Percentiles rank a stretch among this genome's conserved stretches.
Evolutionary conservation across 2,329 filamentous ascomycete species (phyloP).

Genomic region (Hawksworthiomyces lignivorus): DNA sequence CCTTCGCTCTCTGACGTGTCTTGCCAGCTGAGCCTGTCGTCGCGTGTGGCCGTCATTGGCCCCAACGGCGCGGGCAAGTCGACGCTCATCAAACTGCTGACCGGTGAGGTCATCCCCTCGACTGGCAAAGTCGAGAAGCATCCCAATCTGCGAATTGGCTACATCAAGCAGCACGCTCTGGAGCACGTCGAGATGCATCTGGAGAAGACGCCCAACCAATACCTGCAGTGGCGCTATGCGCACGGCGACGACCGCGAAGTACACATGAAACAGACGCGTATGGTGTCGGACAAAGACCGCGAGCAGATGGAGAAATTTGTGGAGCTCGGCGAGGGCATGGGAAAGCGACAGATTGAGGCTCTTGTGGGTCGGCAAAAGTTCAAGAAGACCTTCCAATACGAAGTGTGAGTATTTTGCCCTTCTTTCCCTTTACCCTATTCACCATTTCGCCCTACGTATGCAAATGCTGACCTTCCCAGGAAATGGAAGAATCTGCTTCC

Average conservation of each 20-base stretch:
- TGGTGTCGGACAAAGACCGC: constrained; percentile 76
- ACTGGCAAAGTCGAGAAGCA: constrained; percentile 92
- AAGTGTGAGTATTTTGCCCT: constrained; percentile 54
- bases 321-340: constrained; percentile 76
- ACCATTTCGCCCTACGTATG: background rate
- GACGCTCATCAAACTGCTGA: constrained; percentile 94
- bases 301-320: constrained; percentile 87
- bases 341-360: constrained; percentile 69
- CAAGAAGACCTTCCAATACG: constrained; percentile 99
- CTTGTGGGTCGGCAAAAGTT: constrained; percentile 96
- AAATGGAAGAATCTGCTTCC: constrained; percentile 88
- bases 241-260: constrained; percentile 97
- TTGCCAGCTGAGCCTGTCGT: constrained; percentile 82
- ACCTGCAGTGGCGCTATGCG: constrained; percentile 96
- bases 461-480: constrained; percentile 35
- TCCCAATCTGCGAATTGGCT: constrained; percentile 95
- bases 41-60: constrained; percentile 90
- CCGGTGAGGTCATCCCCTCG: constrained; percentile 81
- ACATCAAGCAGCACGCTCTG: constrained; percentile 98
- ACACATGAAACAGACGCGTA: constrained; percentile 92
- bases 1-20: constrained; percentile 82
- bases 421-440: background rate
- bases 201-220: constrained; percentile 98
- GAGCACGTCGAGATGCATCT: constrained; percentile 99
- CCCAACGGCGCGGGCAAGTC: constrained; percentile 98